Evolutionary conservation across 169 alveolate species (phyloP).

Genomic region (Pseudocohnilembus persalinus): DNA sequence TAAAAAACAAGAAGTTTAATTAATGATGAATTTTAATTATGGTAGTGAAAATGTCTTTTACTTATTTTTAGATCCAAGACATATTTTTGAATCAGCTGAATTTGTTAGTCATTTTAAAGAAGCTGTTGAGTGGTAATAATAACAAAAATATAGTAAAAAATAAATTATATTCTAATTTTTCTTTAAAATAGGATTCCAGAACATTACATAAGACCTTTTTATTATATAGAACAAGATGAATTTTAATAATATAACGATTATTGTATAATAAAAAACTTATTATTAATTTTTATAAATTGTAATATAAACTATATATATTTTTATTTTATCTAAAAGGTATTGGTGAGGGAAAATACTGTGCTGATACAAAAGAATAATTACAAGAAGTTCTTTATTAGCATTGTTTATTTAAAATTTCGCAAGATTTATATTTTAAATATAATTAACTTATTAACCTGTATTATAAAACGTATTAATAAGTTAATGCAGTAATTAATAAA

Average conservation of each 20-base stretch:
- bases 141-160: too few relatives aligned
- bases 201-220: too few relatives aligned
- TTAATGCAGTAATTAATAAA: not conserved
- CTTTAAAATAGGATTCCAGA: too few relatives aligned
- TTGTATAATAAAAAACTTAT: too few relatives aligned
- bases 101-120: not conserved
- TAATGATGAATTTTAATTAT: too few relatives aligned
- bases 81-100: not conserved
- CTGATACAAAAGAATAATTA: not conserved
- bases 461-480: not conserved
- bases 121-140: not conserved
- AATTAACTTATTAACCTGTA: too few relatives aligned
- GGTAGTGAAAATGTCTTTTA: not conserved
- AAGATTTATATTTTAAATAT: too few relatives aligned
- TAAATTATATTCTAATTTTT: too few relatives aligned
- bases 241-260: too few relatives aligned
- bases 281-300: too few relatives aligned
- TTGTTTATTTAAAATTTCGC: not conserved
- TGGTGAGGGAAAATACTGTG: not conserved
- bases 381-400: not conserved
- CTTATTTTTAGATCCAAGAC: not conserved
- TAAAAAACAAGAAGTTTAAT: not conserved
- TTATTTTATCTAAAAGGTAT: not conserved
- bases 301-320: too few relatives aligned
- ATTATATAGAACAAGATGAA: too few relatives aligned